Evolutionary conservation across 2,329 filamentous ascomycete genomes (phyloP), one percentile per base, ranked within the genome.

Genomic region (Cladosporium sphaerospermum): DNA sequence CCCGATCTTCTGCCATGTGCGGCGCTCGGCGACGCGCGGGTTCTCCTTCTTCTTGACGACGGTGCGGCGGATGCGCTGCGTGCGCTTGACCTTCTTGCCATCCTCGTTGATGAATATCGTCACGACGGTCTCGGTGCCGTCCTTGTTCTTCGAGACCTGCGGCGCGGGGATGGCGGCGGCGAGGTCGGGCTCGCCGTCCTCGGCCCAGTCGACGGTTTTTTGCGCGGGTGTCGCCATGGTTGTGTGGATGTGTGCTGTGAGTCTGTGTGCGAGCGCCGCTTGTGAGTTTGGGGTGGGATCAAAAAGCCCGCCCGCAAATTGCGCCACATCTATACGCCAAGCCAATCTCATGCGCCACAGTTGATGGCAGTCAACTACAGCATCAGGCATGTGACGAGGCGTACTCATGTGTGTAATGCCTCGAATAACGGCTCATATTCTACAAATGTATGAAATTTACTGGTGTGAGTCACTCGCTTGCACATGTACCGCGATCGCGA

Each of bases 31-130:
- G 55, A 99, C 92, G 67, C 89, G 88, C 52, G 93, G 93, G 81
- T 97, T 97, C 65, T 99, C 92, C 74, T 95, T 89, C 73, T 89
- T 91, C 72, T 88, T 90, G 73, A 95, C 84, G 62, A 91, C 85
- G 58, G 88, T 95, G 67, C 89, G 89, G 70, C 91, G 89, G 76
- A 97, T 92, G 65, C 91, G 89, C 71, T 93, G 91, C 57, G 91
- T 97, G 59, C 90, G 93, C 81, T 97, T 97, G 69, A 97, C 88
- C 74, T 95, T 95, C 73, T 95, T 91, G 73, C 88, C 88, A 59
- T 92, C 82, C 62, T 99, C 93, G 77, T 96, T 92, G 77, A 89
- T 84, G 66, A 84, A 82, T 78, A 89, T 95, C 59, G 88, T 88
- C 68, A 96, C 85, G 64, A 93, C 87, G 44, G 95, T 99, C 77